A percentile compares a stretch with the other conserved stretches of the same genome.
Evolutionary conservation across 352 stramenopile genomes (phyloP).

Genomic region (Pythium periplocum): DNA sequence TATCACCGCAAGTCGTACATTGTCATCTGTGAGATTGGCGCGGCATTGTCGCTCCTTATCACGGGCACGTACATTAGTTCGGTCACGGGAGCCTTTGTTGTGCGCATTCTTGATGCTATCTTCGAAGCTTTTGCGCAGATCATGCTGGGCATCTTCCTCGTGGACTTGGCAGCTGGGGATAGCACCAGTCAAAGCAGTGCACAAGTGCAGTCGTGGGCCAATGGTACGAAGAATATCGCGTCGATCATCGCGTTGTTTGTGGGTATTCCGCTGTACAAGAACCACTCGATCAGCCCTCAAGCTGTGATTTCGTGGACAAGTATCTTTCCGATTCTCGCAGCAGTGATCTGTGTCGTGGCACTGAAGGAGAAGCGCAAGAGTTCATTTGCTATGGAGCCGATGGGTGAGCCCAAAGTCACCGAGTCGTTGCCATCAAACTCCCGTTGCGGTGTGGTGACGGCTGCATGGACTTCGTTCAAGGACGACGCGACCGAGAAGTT

Average conservation of each 20-base stretch:
- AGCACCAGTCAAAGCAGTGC: conserved; percentile 50
- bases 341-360: conserved; percentile 37
- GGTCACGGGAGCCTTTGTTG: conserved; percentile 54
- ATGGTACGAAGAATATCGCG: conserved; percentile 57
- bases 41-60: conserved; percentile 45
- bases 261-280: conserved; percentile 61
- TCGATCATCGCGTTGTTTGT: conserved; percentile 56
- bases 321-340: conserved; percentile 47
- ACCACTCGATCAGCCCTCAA: conserved; percentile 42
- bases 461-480: conserved; percentile 44
- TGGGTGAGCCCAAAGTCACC: neutral
- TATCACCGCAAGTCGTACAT: conserved; percentile 85
- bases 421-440: neutral
- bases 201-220: conserved; percentile 62
- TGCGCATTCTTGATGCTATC: conserved; percentile 61
- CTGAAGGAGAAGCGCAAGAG: conserved; percentile 34
- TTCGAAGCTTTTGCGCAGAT: conserved; percentile 77
- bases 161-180: conserved; percentile 54
- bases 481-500: conserved; percentile 36
- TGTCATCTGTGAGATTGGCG: conserved; percentile 53
- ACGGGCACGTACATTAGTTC: conserved; percentile 52
- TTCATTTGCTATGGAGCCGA: neutral
- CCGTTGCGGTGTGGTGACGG: conserved; percentile 6
- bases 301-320: conserved; percentile 62
- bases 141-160: conserved; percentile 76